Conservation (phyloP, 2,329 filamentous ascomycete genomes). For the Trichoderma koningii region DNA sequence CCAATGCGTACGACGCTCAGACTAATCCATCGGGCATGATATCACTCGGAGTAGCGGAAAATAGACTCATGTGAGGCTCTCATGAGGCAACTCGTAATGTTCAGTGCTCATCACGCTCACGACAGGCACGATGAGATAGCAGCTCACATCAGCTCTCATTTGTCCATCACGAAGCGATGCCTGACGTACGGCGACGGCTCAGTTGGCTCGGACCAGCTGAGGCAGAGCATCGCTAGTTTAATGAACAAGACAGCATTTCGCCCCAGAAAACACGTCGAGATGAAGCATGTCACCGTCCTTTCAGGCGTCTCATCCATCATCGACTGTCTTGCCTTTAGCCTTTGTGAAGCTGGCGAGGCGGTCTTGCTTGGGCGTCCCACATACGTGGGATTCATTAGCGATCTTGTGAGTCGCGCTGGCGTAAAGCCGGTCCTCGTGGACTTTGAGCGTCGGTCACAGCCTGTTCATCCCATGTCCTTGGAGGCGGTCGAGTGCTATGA, state of each 20-base stretch:
- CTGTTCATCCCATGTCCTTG: background rate
- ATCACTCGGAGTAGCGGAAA: slow-evolving; percentile 4
- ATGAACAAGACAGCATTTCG: background rate
- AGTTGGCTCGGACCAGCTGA: background rate
- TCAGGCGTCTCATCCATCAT: slow-evolving; percentile 1
- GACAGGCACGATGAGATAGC: slow-evolving; percentile 4
- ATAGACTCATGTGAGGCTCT: slow-evolving; percentile 3
- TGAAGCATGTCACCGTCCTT: background rate
- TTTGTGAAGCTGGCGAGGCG: background rate
- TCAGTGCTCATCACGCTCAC: background rate
- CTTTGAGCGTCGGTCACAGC: background rate
- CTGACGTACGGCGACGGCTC: slow-evolving; percentile 4
- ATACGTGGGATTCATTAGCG: slow-evolving; percentile 2
- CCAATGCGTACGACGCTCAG: background rate
- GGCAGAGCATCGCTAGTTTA: background rate
- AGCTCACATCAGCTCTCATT: background rate
- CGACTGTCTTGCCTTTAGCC: background rate
- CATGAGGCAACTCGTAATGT: background rate
- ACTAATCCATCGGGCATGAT: slow-evolving; percentile 7
- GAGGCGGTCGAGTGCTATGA: slow-evolving; percentile 8
- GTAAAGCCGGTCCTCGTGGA: background rate
- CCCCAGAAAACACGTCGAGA: background rate
- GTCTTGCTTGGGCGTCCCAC: background rate
- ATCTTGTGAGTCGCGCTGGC: background rate
- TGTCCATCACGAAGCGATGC: background rate